Conservation (phyloP, 2,329 filamentous ascomycete genomes). For the Emergomyces africanus region DNA sequence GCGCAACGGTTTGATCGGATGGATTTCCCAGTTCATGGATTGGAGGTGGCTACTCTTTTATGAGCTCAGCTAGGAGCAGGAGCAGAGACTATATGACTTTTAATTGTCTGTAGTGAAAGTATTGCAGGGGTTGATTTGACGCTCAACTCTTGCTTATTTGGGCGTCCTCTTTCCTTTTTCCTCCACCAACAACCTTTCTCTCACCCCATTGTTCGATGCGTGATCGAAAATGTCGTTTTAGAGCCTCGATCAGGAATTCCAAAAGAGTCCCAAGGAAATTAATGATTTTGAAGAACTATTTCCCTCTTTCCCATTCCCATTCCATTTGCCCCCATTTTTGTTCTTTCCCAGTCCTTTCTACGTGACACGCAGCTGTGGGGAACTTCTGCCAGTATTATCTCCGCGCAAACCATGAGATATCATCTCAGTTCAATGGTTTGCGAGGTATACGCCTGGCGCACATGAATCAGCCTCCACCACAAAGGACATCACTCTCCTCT, state of each 20-base stretch:
- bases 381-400: slow-evolving; percentile 67
- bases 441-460: slow-evolving; percentile 94
- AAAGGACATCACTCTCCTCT: background rate
- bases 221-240: background rate
- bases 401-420: slow-evolving; percentile 55
- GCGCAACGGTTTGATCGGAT: background rate
- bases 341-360: slow-evolving; percentile 16
- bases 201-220: background rate
- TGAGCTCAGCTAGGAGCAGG: background rate
- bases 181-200: background rate
- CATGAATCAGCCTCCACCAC: slow-evolving; percentile 40
- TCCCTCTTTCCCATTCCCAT: background rate
- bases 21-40: background rate
- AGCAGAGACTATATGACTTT: background rate
- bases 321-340: background rate
- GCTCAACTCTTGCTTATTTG: background rate
- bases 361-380: background rate
- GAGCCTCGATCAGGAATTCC: background rate
- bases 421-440: slow-evolving; percentile 23
- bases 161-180: background rate
- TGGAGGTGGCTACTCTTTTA: background rate
- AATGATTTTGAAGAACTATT: slow-evolving; percentile 2
- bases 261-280: background rate
- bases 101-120: background rate
- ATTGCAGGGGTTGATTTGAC: background rate